Evolutionary conservation across 495 filamentous ascomycete genomes (phyloP).

Genomic region (Aspergillus haitiensis): DNA sequence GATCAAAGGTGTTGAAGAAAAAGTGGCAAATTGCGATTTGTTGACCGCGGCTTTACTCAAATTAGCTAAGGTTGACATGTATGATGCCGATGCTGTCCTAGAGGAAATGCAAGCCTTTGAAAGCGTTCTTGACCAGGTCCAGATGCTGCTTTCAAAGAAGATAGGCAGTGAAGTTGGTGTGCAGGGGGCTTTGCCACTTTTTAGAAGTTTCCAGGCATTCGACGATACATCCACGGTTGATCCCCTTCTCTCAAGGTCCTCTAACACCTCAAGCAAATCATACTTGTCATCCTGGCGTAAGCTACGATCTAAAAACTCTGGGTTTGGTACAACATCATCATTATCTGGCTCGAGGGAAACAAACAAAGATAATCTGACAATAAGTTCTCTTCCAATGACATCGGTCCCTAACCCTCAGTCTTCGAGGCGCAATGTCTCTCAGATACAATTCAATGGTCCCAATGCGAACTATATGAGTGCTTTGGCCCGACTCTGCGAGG

Average conservation of each 20-base stretch:
- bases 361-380: constrained; percentile 58
- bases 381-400: constrained; percentile 84
- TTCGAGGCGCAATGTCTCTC: constrained; percentile 66
- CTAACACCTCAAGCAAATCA: constrained; percentile 63
- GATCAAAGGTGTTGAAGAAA: constrained; percentile 86
- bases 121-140: constrained; percentile 79
- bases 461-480: constrained; percentile 89
- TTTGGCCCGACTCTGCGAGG: constrained; percentile 89
- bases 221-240: constrained; percentile 45
- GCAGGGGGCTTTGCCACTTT: constrained; percentile 63
- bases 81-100: constrained; percentile 84
- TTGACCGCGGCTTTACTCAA: constrained; percentile 87
- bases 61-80: constrained; percentile 77
- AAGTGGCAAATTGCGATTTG: constrained; percentile 89
- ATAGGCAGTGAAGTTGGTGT: constrained; percentile 89
- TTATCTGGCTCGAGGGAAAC: constrained; percentile 45
- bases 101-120: constrained; percentile 97
- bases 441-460: constrained; percentile 73
- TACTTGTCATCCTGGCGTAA: constrained; percentile 77
- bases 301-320: constrained; percentile 82
- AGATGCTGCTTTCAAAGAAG: constrained; percentile 72
- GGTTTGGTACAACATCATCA: constrained; percentile 46
- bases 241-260: constrained; percentile 49
- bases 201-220: constrained; percentile 58
- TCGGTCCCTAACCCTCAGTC: constrained; percentile 56